These are phyloP conservation scores for Mucor plumbeus DNA, from an alignment of 371 early-diverging fungal species.

Conservation along the genomic window DNA sequence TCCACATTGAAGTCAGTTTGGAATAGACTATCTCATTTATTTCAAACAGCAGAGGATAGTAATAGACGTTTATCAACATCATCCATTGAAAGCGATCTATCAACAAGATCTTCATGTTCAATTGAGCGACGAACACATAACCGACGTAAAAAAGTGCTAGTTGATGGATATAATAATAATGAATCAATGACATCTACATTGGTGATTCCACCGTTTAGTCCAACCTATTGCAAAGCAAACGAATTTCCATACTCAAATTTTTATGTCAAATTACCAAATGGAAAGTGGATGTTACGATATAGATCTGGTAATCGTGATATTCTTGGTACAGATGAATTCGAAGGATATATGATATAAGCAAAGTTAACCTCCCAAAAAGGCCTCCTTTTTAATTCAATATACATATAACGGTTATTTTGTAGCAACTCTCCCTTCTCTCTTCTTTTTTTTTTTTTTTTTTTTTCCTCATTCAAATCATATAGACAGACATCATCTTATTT, in stretches of 20 bases:
- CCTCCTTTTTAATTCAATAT: not conserved
- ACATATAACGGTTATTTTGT: not conserved
- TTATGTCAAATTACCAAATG: slow-evolving; percentile 50
- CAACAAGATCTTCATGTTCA: not conserved
- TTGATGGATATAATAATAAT: not conserved
- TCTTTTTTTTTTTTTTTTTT: no score
- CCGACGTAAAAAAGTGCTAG: not conserved
- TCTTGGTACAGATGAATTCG: slow-evolving; percentile 45
- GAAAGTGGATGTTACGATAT: slow-evolving; percentile 52
- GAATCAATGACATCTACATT: not conserved
- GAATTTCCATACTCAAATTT: slow-evolving; percentile 56
- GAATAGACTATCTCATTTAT: slow-evolving; percentile 16
- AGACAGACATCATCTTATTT: slow-evolving; percentile 1
- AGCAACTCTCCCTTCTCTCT: not conserved
- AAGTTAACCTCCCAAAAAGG: not conserved
- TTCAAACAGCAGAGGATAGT: slow-evolving; percentile 9
- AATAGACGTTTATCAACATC: slow-evolving; percentile 13
- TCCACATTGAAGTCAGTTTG: slow-evolving; percentile 14
- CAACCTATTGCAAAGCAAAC: slow-evolving; percentile 46
- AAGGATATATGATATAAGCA: slow-evolving; percentile 39
- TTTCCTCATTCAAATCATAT: not conserved
- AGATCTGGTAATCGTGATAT: slow-evolving; percentile 48
- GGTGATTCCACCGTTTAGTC: slow-evolving; percentile 47
- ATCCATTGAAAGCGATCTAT: slow-evolving; percentile 10
- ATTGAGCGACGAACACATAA: not conserved